Evolutionary conservation across 805 yeast species (phyloP), one percentile per base, ranked within the genome.

Genomic region (Diddensiella transvaalensis): DNA sequence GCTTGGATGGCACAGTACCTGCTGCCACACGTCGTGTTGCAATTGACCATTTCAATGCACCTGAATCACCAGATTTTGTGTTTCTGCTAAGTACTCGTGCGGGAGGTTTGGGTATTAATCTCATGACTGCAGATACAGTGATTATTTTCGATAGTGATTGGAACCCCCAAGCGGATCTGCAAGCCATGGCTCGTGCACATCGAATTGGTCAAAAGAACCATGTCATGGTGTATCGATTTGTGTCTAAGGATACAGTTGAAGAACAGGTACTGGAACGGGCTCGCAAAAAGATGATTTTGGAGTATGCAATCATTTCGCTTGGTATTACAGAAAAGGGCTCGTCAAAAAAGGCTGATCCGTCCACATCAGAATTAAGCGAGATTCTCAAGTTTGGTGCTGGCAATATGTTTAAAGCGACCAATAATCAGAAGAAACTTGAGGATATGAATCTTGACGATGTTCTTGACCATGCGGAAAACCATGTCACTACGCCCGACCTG

Each of bases 151-250:
- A 93, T 68, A 87, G 96, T 3, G 99, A 93, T 71, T 93, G 99
- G 99, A 93, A 93, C 64, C 99, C 99, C 0, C 99, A 93, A 67
- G 99, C 99, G 0, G 99, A 93, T 75, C 74, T 93, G 60, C 99
- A 93, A 69, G 99, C 99, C 1, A 93, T 93, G 99, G 99, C 99
- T 0, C 82, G 99, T 69, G 99, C 99, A 2, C 99, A 93, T 70
- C 83, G 99, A 74, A 93, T 93, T 64, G 99, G 99, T n/a, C 99
- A 93, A 67, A 93, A 90, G 68, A 89, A 87, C 60, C 99, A 93
- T 68, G 99, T 93, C 32, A 87, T 88, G 82, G 98, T 93, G 15
- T 93, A 93, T 65, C 75, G 99, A 63, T 87, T 93, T 71, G 98
- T 93, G n/a, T 85, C 96, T 50, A 93, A 93, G 61, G 99, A 93